phyloP scores from a whole-genome alignment of 768 basidiomycete genomes.

The Naganishia randhawae region DNA sequence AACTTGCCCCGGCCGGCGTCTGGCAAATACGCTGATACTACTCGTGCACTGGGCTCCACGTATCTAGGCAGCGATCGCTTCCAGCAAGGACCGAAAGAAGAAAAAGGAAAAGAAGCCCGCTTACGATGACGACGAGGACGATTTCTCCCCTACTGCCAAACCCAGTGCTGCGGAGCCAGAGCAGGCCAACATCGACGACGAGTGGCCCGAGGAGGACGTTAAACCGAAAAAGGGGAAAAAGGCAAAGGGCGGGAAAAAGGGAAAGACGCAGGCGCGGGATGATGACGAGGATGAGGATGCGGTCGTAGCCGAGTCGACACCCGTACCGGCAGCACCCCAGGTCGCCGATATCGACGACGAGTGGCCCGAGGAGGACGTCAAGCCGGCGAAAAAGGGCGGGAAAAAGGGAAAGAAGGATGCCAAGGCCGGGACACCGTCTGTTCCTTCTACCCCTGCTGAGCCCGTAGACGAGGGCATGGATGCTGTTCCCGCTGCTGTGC shows the following conservation, averaged over 20 bases:
- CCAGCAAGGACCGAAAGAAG: constrained; percentile 58
- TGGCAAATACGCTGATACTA: neutral
- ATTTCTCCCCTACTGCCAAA: constrained; percentile 43
- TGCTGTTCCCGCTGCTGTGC: constrained; percentile 41
- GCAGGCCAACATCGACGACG: constrained; percentile 57
- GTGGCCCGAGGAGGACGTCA: constrained; percentile 65
- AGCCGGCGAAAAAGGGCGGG: constrained; percentile 55
- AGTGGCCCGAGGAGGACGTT: constrained; percentile 66
- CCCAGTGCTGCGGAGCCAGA: constrained; percentile 39
- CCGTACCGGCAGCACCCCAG: constrained; percentile 10
- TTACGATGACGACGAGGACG: constrained; percentile 26
- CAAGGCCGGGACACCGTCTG: neutral
- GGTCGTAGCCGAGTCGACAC: constrained; percentile 34
- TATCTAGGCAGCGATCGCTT: constrained; percentile 43
- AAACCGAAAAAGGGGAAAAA: constrained; percentile 56
- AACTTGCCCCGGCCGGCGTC: no score
- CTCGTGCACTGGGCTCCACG: neutral
- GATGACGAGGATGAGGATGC: constrained; percentile 38
- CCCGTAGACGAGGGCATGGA: constrained; percentile 37
- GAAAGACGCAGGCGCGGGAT: constrained; percentile 55
- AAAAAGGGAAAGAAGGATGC: constrained; percentile 54
- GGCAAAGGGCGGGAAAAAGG: constrained; percentile 45
- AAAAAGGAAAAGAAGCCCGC: constrained; percentile 54
- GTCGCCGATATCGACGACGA: constrained; percentile 59
- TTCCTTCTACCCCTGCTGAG: constrained; percentile 31